phyloP scores from a whole-genome alignment of 2,329 filamentous ascomycete genomes.

The Macrophomina tecta region DNA sequence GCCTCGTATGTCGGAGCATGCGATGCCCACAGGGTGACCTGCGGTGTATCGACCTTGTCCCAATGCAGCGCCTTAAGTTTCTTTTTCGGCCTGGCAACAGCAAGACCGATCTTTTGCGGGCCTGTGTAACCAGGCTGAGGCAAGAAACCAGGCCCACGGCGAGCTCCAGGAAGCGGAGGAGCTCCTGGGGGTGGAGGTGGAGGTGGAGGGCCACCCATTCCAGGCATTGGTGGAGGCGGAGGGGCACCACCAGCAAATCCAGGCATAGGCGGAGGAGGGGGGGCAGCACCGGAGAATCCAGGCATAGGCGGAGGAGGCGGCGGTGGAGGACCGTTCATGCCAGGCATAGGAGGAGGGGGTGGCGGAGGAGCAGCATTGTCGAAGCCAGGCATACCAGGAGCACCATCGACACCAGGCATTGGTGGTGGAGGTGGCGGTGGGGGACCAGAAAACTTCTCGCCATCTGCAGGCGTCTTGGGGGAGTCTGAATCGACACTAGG shows the following conservation, averaged over 20 bases:
- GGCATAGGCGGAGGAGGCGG: slow-evolving; percentile 55
- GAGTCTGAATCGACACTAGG: slow-evolving; percentile 74
- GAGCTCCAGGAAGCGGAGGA: slow-evolving; percentile 64
- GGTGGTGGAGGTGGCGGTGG: slow-evolving; percentile 48
- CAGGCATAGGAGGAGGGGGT: slow-evolving; percentile 39
- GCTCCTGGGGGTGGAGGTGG: slow-evolving; percentile 61
- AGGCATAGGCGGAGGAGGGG: slow-evolving; percentile 51
- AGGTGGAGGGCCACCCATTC: slow-evolving; percentile 49
- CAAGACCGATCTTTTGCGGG: slow-evolving; percentile 69
- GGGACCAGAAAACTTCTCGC: slow-evolving; percentile 63
- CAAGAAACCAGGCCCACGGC: slow-evolving; percentile 72
- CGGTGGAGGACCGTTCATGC: slow-evolving; percentile 48
- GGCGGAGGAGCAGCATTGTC: slow-evolving; percentile 55
- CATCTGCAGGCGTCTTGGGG: slow-evolving; percentile 70
- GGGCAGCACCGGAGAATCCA: slow-evolving; percentile 49
- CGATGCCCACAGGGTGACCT: slow-evolving; percentile 90
- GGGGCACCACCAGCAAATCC: slow-evolving; percentile 48
- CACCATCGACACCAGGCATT: slow-evolving; percentile 47
- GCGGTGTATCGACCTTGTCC: slow-evolving; percentile 95
- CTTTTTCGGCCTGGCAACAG: slow-evolving; percentile 91
- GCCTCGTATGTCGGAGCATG: slow-evolving; percentile 85
- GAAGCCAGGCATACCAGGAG: slow-evolving; percentile 47
- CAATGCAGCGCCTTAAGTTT: slow-evolving; percentile 99
- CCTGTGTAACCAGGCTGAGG: slow-evolving; percentile 64
- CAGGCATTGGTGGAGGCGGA: slow-evolving; percentile 54